Evolutionary conservation across 225 moss, liverwort and hornwort genomes (phyloP).

Genomic region (Sphagnum contortum): DNA sequence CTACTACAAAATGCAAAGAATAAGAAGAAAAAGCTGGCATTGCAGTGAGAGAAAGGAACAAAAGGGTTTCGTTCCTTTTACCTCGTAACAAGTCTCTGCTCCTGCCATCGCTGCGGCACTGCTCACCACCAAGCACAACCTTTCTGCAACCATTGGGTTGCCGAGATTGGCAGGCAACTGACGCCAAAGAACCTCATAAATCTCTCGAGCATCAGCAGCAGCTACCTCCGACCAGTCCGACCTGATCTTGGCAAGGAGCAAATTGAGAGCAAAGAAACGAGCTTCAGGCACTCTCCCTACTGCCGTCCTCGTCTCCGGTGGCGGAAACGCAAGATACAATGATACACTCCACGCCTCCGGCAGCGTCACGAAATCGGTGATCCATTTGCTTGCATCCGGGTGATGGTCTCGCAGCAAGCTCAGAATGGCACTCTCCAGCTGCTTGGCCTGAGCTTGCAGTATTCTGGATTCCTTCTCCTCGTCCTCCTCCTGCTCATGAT

Average conservation of each 20-base stretch:
- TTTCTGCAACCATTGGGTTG: slow-evolving; percentile 30
- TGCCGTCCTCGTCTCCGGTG: slow-evolving; percentile 27
- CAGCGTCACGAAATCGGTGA: slow-evolving; percentile 29
- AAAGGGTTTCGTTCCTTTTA: not conserved
- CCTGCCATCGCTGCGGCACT: slow-evolving; percentile 46
- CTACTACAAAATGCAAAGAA: no score
- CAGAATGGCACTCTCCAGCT: slow-evolving; percentile 37
- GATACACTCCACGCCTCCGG: slow-evolving; percentile 51
- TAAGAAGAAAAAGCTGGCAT: no score
- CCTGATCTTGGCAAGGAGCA: slow-evolving; percentile 42
- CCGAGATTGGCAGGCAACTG: slow-evolving; percentile 31
- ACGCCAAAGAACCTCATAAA: slow-evolving; percentile 36
- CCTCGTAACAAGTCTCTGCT: slow-evolving; percentile 37
- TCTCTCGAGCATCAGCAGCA: slow-evolving; percentile 37
- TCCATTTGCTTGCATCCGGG: slow-evolving; percentile 39
- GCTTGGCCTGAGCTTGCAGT: slow-evolving; percentile 12
- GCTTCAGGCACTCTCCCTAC: slow-evolving; percentile 27
- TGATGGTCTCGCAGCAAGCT: slow-evolving; percentile 28
- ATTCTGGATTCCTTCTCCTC: slow-evolving; percentile 21
- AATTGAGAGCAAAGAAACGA: slow-evolving; percentile 45
- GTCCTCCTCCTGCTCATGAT: no score
- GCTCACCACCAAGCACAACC: slow-evolving; percentile 38
- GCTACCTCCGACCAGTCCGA: slow-evolving; percentile 46
- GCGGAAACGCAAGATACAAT: slow-evolving; percentile 49
- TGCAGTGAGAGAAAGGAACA: no score